Evolutionary conservation across 495 filamentous ascomycete genomes (phyloP).

Genomic region (Penicillium longicatenatum): DNA sequence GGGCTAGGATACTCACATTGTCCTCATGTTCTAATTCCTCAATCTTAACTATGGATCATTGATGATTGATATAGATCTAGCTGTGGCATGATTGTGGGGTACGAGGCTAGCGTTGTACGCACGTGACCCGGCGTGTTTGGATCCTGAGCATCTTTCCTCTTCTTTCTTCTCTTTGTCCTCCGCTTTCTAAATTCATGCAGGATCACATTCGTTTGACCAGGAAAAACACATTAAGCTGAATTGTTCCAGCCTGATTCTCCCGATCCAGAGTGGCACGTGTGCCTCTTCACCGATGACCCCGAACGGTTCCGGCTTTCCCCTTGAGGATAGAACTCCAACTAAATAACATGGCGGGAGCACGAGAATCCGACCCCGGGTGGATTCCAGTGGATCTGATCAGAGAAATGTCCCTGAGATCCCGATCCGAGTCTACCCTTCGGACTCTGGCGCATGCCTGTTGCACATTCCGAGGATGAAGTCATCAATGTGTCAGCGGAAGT

Average conservation of each 20-base stretch:
- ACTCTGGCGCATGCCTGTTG: neutral
- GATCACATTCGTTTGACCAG: neutral
- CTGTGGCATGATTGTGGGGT: slow-evolving; percentile 9
- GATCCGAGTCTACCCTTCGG: slow-evolving; percentile 24
- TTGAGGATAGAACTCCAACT: slow-evolving; percentile 8
- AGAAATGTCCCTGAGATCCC: slow-evolving; percentile 8
- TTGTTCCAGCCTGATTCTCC: slow-evolving; percentile 11
- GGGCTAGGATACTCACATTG: too few relatives aligned
- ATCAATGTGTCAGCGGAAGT: slow-evolving; percentile 28
- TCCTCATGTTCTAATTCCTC: too few relatives aligned
- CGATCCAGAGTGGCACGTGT: slow-evolving; percentile 23
- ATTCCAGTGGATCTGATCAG: slow-evolving; percentile 17
- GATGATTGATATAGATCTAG: neutral
- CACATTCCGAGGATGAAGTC: slow-evolving; percentile 24
- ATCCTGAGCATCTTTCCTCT: neutral
- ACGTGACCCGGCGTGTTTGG: neutral
- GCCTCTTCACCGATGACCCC: slow-evolving; percentile 24
- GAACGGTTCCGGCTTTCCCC: slow-evolving; percentile 30
- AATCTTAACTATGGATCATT: neutral
- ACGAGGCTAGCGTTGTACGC: neutral
- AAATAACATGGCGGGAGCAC: slow-evolving; percentile 13
- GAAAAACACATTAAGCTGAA: neutral
- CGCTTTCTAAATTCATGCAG: neutral
- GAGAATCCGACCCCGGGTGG: slow-evolving; percentile 15
- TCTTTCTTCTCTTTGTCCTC: neutral